Percentiles rank a stretch among this genome's conserved stretches.
These are phyloP conservation scores for Papilionanthe hybrid DNA, from an alignment of 116 monocot genomes.

Conservation along the genomic window DNA sequence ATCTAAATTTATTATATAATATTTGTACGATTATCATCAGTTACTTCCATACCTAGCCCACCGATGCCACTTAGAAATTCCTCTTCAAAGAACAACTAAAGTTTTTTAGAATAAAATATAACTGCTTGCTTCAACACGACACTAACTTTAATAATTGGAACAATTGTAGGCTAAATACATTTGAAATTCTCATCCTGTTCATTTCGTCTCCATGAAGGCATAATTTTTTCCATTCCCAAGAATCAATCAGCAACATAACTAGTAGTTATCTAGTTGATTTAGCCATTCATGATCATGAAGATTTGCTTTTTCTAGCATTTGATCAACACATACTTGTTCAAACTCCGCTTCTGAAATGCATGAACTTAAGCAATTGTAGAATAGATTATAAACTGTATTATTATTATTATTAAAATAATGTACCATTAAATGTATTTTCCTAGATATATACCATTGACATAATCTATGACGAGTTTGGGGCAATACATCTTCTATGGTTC, in stretches of 20 bases:
- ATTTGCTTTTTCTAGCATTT: background rate
- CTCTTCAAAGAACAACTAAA: too few species aligned
- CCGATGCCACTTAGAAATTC: too few species aligned
- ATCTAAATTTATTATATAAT: too few species aligned
- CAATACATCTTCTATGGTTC: background rate
- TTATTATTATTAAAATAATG: background rate
- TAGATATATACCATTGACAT: background rate
- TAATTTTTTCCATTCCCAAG: background rate
- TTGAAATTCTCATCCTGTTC: background rate
- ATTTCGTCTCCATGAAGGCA: background rate
- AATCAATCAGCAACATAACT: background rate
- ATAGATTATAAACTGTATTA: background rate
- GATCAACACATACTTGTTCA: background rate
- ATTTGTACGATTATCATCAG: too few species aligned
- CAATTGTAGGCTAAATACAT: background rate
- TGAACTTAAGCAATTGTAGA: background rate
- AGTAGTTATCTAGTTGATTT: background rate
- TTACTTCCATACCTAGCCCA: too few species aligned
- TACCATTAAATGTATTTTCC: background rate
- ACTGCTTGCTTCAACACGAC: too few species aligned
- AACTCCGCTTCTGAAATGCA: background rate
- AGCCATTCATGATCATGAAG: background rate
- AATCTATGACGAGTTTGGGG: background rate
- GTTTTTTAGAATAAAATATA: too few species aligned
- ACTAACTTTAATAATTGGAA: too few species aligned